phyloP scores from a whole-genome alignment of 2,329 filamentous ascomycete species.

The Metarhizium brunneum region DNA sequence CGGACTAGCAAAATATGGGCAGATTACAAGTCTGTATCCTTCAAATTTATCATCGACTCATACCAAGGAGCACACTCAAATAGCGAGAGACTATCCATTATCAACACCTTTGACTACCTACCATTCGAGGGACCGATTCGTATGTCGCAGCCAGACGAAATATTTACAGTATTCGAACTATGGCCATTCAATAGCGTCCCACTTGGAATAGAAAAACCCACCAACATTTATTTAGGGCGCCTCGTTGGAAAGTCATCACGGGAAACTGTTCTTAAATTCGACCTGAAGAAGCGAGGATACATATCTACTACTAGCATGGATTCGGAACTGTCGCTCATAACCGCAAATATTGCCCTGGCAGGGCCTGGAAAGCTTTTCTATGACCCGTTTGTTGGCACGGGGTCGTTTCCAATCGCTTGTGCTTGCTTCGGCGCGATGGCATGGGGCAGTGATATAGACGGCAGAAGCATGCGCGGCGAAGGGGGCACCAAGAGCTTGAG shows the following conservation, averaged over 20 bases:
- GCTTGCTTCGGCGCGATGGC: slow-evolving; percentile 80
- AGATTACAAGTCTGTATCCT: slow-evolving; percentile 54
- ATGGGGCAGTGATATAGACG: slow-evolving; percentile 89
- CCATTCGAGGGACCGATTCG: slow-evolving; percentile 68
- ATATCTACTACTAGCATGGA: slow-evolving; percentile 98
- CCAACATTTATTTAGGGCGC: slow-evolving; percentile 60
- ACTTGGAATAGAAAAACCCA: slow-evolving; percentile 42
- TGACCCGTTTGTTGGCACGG: slow-evolving; percentile 93
- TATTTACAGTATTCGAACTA: slow-evolving; percentile 77
- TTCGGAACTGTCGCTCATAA: slow-evolving; percentile 81
- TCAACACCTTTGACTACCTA: slow-evolving; percentile 74
- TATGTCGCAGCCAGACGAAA: slow-evolving; percentile 63
- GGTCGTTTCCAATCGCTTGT: slow-evolving; percentile 83
- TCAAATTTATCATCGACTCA: slow-evolving; percentile 78
- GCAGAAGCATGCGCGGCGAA: slow-evolving; percentile 72
- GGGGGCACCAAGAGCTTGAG: slow-evolving; percentile 39
- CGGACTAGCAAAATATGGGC: slow-evolving; percentile 57
- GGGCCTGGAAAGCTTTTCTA: slow-evolving; percentile 79
- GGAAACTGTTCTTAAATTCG: slow-evolving; percentile 61
- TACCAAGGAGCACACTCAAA: slow-evolving; percentile 65
- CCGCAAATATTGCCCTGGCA: slow-evolving; percentile 81
- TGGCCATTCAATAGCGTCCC: slow-evolving; percentile 51
- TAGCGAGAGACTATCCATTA: slow-evolving; percentile 58
- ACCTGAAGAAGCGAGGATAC: slow-evolving; percentile 87
- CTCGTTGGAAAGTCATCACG: slow-evolving; percentile 58